Conservation (phyloP, 2,329 filamentous ascomycete species). For the Pseudogymnoascus sp. region DNA sequence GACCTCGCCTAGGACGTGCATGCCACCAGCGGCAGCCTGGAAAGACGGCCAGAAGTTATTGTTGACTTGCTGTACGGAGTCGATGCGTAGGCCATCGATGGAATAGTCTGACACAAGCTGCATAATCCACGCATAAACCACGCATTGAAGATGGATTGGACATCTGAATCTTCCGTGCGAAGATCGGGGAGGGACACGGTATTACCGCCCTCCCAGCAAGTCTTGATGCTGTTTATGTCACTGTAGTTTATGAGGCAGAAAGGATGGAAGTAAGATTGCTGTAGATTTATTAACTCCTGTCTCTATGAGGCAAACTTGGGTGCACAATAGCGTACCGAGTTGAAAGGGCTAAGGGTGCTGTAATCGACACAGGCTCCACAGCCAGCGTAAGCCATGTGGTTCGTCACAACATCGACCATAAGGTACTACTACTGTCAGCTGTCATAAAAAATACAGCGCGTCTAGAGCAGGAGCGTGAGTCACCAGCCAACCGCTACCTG, state of each 20-base stretch:
- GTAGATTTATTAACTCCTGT: not conserved
- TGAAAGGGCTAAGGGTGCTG: conserved; percentile 19
- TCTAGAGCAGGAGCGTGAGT: too few species aligned
- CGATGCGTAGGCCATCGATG: conserved; percentile 44
- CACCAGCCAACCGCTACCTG: too few species aligned
- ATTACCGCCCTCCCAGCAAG: conserved; percentile 42
- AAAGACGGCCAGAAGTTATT: conserved; percentile 37
- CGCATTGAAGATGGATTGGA: conserved; percentile 31
- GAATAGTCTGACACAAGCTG: conserved; percentile 38
- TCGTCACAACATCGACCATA: conserved; percentile 47
- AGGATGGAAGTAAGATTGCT: conserved; percentile 23
- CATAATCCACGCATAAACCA: conserved; percentile 32
- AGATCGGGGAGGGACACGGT: conserved; percentile 38
- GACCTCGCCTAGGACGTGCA: conserved; percentile 43
- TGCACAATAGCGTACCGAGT: not conserved
- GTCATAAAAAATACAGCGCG: too few species aligned
- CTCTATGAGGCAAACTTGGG: not conserved
- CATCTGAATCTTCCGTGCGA: conserved; percentile 35
- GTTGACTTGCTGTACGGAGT: conserved; percentile 42
- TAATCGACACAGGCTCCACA: conserved; percentile 18
- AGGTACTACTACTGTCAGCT: conserved; percentile 30
- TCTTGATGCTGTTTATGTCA: conserved; percentile 24
- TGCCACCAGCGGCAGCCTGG: conserved; percentile 31
- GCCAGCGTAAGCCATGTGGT: conserved; percentile 35
- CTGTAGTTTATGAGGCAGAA: conserved; percentile 26